These are phyloP conservation scores for Podospora fimiseda DNA, from an alignment of 495 filamentous ascomycete species.

Conservation along the genomic window DNA sequence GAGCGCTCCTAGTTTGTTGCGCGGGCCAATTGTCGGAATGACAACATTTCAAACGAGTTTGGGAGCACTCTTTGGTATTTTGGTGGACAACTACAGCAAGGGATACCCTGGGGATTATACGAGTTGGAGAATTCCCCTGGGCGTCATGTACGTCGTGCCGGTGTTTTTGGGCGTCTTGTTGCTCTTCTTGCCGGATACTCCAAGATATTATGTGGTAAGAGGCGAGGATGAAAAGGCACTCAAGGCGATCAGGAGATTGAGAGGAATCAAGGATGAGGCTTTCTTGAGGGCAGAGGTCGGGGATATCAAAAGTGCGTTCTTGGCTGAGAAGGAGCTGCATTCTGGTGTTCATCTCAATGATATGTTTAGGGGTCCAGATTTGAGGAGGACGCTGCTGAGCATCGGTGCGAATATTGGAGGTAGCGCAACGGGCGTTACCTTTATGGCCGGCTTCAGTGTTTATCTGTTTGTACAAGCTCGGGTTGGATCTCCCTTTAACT, in stretches of 20 bases:
- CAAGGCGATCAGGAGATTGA: slow-evolving; percentile 21
- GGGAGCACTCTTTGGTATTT: slow-evolving; percentile 48
- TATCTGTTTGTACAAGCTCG: slow-evolving; percentile 27
- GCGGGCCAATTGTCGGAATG: slow-evolving; percentile 42
- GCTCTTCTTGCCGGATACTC: slow-evolving; percentile 51
- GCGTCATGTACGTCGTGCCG: slow-evolving; percentile 48
- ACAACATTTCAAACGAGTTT: slow-evolving; percentile 46
- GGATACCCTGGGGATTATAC: slow-evolving; percentile 17
- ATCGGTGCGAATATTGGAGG: slow-evolving; percentile 20
- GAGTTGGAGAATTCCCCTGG: slow-evolving; percentile 49
- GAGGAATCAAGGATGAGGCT: slow-evolving; percentile 23
- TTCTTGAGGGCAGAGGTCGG: slow-evolving; percentile 26
- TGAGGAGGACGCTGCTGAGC: slow-evolving; percentile 26
- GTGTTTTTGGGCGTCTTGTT: slow-evolving; percentile 39
- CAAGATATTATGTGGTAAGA: slow-evolving; percentile 40
- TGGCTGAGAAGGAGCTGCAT: slow-evolving; percentile 25
- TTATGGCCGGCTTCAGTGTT: slow-evolving; percentile 28
- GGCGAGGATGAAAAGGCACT: slow-evolving; percentile 29
- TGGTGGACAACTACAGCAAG: slow-evolving; percentile 45
- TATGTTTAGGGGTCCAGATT: slow-evolving; percentile 26
- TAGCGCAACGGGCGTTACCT: slow-evolving; percentile 25
- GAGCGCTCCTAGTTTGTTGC: slow-evolving; percentile 31
- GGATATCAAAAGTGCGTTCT: slow-evolving; percentile 21
- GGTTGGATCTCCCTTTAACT: slow-evolving; percentile 26
- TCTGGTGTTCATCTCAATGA: slow-evolving; percentile 19